A percentile compares a stretch with the other conserved stretches of the same genome.
Conservation (phyloP, 257 asterid genomes). For the Nicotiana noctiflora region DNA sequence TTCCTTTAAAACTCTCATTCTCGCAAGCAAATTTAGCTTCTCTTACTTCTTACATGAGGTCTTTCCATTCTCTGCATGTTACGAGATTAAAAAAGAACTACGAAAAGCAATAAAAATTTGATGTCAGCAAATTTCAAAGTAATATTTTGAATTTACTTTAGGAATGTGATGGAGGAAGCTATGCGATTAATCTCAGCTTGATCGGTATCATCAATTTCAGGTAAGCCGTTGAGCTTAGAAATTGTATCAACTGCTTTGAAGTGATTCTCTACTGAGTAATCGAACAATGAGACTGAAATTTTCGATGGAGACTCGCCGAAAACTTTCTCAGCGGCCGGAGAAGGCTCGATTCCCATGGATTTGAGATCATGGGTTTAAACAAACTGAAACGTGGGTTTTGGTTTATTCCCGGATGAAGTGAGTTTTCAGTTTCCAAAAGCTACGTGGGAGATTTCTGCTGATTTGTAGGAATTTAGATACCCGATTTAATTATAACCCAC, state of each 20-base stretch:
- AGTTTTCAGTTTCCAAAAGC: too few species aligned
- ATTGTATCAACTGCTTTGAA: slow-evolving; percentile 45
- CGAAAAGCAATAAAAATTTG: background rate
- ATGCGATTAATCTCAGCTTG: slow-evolving; percentile 43
- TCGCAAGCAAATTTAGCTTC: slow-evolving; percentile 54
- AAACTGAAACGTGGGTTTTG: too few species aligned
- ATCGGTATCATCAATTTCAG: slow-evolving; percentile 24
- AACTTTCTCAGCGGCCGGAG: background rate
- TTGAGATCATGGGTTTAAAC: too few species aligned
- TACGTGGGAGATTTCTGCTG: too few species aligned
- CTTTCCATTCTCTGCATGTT: slow-evolving; percentile 63
- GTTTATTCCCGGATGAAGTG: too few species aligned
- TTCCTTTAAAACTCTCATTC: slow-evolving; percentile 33
- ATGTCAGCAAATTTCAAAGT: background rate
- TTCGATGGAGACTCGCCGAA: slow-evolving; percentile 16
- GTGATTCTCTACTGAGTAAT: slow-evolving; percentile 73
- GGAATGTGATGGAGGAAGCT: slow-evolving; percentile 58
- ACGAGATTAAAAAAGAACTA: background rate
- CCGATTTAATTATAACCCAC: too few species aligned
- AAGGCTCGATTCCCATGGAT: background rate
- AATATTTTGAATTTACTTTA: slow-evolving; percentile 35
- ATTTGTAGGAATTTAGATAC: too few species aligned
- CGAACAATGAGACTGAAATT: slow-evolving; percentile 45
- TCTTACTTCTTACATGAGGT: slow-evolving; percentile 57
- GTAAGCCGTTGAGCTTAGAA: slow-evolving; percentile 41